Percentiles rank a stretch among this genome's conserved stretches.
These are phyloP conservation scores for Withania somnifera DNA, from an alignment of 305 asterid species.

Conservation along the genomic window DNA sequence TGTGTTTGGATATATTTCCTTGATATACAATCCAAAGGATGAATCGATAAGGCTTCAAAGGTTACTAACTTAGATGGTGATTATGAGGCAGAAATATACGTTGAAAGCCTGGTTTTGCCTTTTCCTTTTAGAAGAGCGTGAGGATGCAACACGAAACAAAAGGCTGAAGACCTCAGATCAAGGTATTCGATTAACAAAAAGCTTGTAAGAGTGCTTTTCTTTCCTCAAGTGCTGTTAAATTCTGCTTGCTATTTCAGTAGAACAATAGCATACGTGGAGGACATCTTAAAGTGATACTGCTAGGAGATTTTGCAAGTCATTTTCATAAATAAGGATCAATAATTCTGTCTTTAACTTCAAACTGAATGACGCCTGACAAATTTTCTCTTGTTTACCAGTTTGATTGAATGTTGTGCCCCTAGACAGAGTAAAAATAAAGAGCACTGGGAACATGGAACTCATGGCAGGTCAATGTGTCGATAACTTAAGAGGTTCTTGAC, in stretches of 20 bases:
- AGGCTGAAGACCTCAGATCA: not conserved
- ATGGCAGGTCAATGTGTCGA: not conserved
- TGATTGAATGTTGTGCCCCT: not conserved
- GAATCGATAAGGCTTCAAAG: constrained; percentile 10
- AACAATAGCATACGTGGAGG: not conserved
- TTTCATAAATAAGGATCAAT: not conserved
- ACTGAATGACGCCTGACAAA: not conserved
- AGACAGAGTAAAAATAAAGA: not conserved
- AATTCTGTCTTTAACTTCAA: not conserved
- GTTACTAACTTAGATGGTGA: not conserved
- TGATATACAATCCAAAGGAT: constrained; percentile 29
- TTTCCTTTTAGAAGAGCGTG: not conserved
- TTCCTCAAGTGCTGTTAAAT: not conserved
- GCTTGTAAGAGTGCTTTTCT: not conserved
- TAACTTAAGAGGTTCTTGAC: not conserved
- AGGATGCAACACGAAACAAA: not conserved
- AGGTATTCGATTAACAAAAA: not conserved
- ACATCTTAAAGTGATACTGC: not conserved
- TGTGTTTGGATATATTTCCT: constrained; percentile 4
- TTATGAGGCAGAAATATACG: constrained; percentile 19
- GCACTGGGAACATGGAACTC: not conserved
- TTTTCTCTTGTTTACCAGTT: not conserved
- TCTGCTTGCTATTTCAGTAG: not conserved
- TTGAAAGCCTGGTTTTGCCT: constrained; percentile 46
- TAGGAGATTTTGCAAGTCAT: not conserved